These are phyloP conservation scores for baker's yeast (Saccharomyces cerevisiae) DNA, from an alignment of 805 yeast genomes.

Conservation along the genomic window DNA sequence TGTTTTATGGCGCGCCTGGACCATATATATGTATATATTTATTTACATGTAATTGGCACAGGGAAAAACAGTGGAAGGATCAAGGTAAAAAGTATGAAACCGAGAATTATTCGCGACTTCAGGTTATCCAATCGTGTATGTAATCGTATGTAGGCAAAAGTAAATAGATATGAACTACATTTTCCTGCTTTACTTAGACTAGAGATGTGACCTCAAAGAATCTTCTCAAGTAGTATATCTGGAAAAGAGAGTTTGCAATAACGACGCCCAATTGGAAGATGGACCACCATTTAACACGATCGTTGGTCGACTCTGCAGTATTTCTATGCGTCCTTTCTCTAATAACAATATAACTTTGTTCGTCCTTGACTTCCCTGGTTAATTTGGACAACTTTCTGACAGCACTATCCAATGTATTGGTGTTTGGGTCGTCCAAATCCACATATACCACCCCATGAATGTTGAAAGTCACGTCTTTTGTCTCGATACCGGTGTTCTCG, in stretches of 20 bases:
- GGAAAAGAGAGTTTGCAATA: conserved; percentile 80
- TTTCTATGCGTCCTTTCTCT: conserved; percentile 97
- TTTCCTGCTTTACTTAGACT: conserved; percentile 38
- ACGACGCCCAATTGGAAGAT: conserved; percentile 83
- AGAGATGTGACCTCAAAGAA: conserved; percentile 92
- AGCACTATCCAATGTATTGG: conserved; percentile 76
- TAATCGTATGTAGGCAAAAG: not conserved
- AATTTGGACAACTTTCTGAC: conserved; percentile 66
- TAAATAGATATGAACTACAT: not conserved
- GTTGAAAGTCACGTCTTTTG: conserved; percentile 90
- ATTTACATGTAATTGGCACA: not conserved
- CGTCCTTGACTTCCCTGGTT: conserved; percentile 83
- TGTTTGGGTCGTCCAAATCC: conserved; percentile 65
- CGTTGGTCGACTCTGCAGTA: conserved; percentile 95
- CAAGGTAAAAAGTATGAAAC: not conserved
- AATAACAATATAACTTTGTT: conserved; percentile 82
- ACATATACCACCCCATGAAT: conserved; percentile 88
- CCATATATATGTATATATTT: too few species aligned
- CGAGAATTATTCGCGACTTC: not conserved
- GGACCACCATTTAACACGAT: conserved; percentile 97
- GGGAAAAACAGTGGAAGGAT: not conserved
- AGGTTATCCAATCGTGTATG: not conserved
- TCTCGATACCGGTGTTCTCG: conserved; percentile 60
- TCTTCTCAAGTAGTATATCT: conserved; percentile 85
- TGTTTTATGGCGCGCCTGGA: not conserved